Percentiles rank a stretch among this genome's conserved stretches.
Conservation (phyloP, 73 alveolate species). For the Paramecium bursaria region DNA sequence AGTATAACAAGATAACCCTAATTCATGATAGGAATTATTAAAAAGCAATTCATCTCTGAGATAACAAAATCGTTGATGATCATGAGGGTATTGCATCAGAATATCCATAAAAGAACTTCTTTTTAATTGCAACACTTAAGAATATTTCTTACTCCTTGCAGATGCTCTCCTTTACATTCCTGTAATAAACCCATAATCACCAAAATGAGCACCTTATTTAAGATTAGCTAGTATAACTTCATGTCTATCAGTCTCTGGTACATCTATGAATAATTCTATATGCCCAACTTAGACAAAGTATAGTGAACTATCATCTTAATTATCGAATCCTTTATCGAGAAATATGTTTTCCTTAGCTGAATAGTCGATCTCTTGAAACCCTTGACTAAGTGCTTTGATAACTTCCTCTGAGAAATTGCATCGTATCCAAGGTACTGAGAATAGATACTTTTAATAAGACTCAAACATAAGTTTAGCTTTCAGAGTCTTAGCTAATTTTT, state of each 20-base stretch:
- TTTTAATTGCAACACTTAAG: neutral
- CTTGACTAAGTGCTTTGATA: neutral
- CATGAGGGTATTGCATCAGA: slow-evolving; percentile 8
- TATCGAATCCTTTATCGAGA: neutral
- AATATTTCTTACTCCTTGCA: slow-evolving; percentile 9
- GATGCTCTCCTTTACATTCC: neutral
- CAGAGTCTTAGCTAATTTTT: neutral
- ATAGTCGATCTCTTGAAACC: neutral
- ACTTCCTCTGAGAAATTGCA: slow-evolving; percentile 12
- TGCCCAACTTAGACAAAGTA: slow-evolving; percentile 3
- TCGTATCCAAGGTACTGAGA: neutral
- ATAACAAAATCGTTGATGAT: slow-evolving; percentile 22
- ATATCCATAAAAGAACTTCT: neutral
- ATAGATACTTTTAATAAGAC: neutral
- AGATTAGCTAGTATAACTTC: neutral
- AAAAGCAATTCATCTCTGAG: slow-evolving; percentile 7
- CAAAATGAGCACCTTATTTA: slow-evolving; percentile 35
- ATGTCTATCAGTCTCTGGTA: neutral
- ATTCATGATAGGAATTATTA: neutral
- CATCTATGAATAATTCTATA: slow-evolving; percentile 9
- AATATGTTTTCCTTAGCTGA: neutral
- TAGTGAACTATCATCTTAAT: slow-evolving; percentile 5
- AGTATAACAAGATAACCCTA: too few species aligned
- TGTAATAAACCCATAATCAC: slow-evolving; percentile 28
- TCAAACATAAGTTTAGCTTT: slow-evolving; percentile 8